Base-by-base conservation (phyloP, 257 asterid species). In the Fraxinus anomala region DNA sequence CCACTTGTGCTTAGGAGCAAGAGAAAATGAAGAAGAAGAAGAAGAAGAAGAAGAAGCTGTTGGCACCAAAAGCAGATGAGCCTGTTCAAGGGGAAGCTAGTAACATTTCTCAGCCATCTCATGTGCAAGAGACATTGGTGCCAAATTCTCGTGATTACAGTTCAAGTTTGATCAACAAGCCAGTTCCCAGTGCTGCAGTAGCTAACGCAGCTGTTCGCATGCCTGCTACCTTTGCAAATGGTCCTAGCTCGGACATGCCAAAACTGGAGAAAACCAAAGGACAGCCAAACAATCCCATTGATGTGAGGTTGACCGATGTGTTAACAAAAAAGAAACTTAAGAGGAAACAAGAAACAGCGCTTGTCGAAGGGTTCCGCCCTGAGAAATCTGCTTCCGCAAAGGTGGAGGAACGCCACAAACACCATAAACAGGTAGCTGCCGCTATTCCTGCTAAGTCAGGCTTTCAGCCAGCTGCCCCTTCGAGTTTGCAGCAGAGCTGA, bases 1-100 rank as follows among this genome's bases (percentile, higher is more conserved):
- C 49, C 49, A 11, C 49, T 42, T 42, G 14, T 72, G 73, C 69
- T 70, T 82, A 95, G 97, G 91, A 88, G 76, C 88, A 87, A 76
- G 96, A 86, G 78, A 90, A 90, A 81, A 82, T 86, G 69, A 90
- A 80, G 87, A 90, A 88, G 89, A 89, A 91, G 83, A 85, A 91
- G 83, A 85, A 79, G 49, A 11, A 42, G n/a, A n/a, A n/a, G n/a
- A n/a, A n/a, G n/a, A n/a, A n/a, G 49, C 16, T 10, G 74, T 66
- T 89, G 78, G 82, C 86, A 66, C 85, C 80, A 13, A 91, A 87
- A 80, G 30, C 42, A 4, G 93, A 85, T 79, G 88, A 79, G 47
- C 78, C 75, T 40, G 75, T 7, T 37, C 85, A 54, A 79, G 84
- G 74, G 7, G 90, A 87, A 74, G 82, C 83, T 72, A 74, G 68